These are phyloP conservation scores for Podospora australis DNA, from an alignment of 495 filamentous ascomycete genomes.

Conservation along the genomic window DNA sequence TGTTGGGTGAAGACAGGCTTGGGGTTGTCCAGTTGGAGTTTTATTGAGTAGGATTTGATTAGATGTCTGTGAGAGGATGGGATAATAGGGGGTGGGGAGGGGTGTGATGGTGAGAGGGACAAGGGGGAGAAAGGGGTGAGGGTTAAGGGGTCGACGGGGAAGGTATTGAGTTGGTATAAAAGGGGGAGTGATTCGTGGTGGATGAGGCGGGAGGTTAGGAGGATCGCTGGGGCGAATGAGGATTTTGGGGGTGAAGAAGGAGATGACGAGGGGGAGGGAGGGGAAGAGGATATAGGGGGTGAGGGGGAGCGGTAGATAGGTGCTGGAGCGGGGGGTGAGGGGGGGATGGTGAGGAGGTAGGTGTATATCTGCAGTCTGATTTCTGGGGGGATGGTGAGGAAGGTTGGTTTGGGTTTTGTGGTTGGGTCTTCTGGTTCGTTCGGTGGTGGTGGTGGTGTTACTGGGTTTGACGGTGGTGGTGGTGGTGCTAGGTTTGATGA, in stretches of 20 bases:
- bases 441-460: too few relatives aligned
- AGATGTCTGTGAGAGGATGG: too few relatives aligned
- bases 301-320: slow-evolving; percentile 1
- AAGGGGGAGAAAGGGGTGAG: neutral
- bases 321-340: slow-evolving; percentile 1
- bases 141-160: too few relatives aligned
- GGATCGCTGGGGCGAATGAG: neutral
- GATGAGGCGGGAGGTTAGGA: neutral
- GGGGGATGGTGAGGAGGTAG: slow-evolving; percentile 35
- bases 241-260: neutral
- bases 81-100: slow-evolving; percentile 13
- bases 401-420: slow-evolving; percentile 11
- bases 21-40: neutral
- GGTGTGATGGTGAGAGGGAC: neutral
- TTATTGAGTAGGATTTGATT: neutral
- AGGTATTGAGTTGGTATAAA: slow-evolving; percentile 6
- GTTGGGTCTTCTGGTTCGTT: too few relatives aligned
- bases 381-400: slow-evolving; percentile 42
- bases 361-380: slow-evolving; percentile 44
- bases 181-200: too few relatives aligned
- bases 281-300: slow-evolving; percentile 2
- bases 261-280: neutral
- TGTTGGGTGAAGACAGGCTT: slow-evolving; percentile 17
- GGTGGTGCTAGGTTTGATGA: too few relatives aligned
- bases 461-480: too few relatives aligned